Conservation (phyloP, 1,284 basidiomycete species). For the Spongiforma sp. region DNA sequence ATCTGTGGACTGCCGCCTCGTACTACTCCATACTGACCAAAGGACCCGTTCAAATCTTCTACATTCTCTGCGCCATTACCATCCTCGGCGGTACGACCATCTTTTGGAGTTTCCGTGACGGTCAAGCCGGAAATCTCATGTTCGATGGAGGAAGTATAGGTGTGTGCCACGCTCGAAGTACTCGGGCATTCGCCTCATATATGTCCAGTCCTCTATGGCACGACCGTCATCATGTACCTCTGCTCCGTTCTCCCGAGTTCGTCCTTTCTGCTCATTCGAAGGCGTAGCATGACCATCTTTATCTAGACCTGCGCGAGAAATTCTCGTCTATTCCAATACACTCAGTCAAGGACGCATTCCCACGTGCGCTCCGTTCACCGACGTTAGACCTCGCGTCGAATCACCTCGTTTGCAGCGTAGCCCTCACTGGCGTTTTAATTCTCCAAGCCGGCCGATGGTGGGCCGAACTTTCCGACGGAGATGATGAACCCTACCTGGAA, state of each 20-base stretch:
- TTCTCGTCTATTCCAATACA: constrained; percentile 60
- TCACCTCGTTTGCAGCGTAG: constrained; percentile 82
- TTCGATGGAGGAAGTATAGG: constrained; percentile 87
- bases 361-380: constrained; percentile 57
- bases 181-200: background rate
- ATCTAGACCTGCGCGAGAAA: constrained; percentile 56
- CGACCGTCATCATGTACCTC: constrained; percentile 68
- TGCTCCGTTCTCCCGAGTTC: constrained; percentile 77
- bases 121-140: constrained; percentile 82
- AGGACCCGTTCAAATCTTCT: constrained; percentile 58
- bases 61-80: constrained; percentile 59
- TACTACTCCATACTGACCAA: constrained; percentile 80
- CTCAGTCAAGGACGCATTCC: constrained; percentile 52
- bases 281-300: constrained; percentile 3
- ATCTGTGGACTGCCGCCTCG: constrained; percentile 77
- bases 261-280: constrained; percentile 36
- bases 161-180: constrained; percentile 41
- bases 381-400: constrained; percentile 80
- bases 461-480: constrained; percentile 71
- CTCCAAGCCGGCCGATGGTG: constrained; percentile 82
- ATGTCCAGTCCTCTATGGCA: constrained; percentile 70
- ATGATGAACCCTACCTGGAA: constrained; percentile 46
- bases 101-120: constrained; percentile 76
- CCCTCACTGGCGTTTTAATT: constrained; percentile 77
- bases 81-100: constrained; percentile 66